Conservation (phyloP, 148 eudicot species). For the Vaccinium vitisidaea region DNA sequence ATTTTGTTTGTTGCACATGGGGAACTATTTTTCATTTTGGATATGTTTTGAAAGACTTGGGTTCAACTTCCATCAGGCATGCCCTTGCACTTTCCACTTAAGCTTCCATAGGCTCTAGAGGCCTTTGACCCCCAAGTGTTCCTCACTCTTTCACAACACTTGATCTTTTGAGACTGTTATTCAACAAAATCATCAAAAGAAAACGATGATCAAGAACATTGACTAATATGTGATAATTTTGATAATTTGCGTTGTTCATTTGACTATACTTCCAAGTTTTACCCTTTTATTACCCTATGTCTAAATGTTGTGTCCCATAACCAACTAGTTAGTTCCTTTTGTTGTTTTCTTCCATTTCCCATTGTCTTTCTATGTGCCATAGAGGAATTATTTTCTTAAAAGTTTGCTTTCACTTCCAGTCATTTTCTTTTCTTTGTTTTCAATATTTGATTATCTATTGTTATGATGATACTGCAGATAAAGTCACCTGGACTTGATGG, state of each 20-base stretch:
- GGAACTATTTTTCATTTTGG: neutral
- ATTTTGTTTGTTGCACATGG: neutral
- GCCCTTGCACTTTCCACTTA: neutral
- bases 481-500: slow-evolving; percentile 22
- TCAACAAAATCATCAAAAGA: neutral
- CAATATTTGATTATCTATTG: slow-evolving; percentile 3
- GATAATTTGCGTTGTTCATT: too few species aligned
- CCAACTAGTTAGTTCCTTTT: too few species aligned
- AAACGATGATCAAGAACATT: neutral
- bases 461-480: slow-evolving; percentile 2
- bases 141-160: neutral
- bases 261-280: too few species aligned
- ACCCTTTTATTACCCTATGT: too few species aligned
- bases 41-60: neutral
- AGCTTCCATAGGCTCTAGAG: neutral
- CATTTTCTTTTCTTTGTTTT: neutral
- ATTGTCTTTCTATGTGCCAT: too few species aligned
- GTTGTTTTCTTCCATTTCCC: too few species aligned
- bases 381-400: too few species aligned
- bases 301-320: too few species aligned
- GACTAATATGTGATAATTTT: neutral
- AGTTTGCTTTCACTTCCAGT: neutral
- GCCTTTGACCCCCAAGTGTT: neutral
- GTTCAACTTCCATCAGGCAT: neutral
- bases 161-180: neutral